Conservation (phyloP, 164 flowering plant species). For the Akebia trifoliata region DNA sequence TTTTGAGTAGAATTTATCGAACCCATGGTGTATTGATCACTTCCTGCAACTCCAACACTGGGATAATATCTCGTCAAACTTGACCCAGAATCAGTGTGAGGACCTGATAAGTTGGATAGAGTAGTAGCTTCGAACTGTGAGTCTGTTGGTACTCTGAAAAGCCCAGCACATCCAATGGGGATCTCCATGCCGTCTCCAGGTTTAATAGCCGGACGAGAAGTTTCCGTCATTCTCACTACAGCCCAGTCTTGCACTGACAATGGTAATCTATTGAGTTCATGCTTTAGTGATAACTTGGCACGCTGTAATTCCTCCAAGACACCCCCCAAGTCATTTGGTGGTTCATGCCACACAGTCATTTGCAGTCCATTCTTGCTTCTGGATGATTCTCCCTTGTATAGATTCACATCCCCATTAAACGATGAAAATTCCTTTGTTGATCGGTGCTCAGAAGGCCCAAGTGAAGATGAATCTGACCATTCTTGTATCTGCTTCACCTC, state of each 20-base stretch:
- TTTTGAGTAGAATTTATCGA: constrained; percentile 17
- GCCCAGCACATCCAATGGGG: constrained; percentile 19
- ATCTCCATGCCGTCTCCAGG: constrained; percentile 10
- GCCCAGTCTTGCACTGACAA: constrained; percentile 11
- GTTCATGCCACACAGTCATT: constrained; percentile 29
- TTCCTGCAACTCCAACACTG: neutral
- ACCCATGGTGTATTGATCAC: constrained; percentile 5
- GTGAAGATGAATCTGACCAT: constrained; percentile 12
- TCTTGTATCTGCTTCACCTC: constrained; percentile 25
- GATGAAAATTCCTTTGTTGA: constrained; percentile 8
- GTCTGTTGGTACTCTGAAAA: constrained; percentile 26
- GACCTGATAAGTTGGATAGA: neutral
- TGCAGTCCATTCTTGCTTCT: constrained; percentile 20
- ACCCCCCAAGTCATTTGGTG: constrained; percentile 18
- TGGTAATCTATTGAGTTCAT: constrained; percentile 32
- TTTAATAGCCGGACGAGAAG: constrained; percentile 15
- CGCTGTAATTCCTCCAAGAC: constrained; percentile 66
- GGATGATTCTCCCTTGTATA: constrained; percentile 13
- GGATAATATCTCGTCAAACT: constrained; percentile 11
- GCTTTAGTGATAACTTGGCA: constrained; percentile 54
- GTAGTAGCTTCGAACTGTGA: neutral
- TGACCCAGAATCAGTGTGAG: constrained; percentile 10
- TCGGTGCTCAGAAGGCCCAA: constrained; percentile 15
- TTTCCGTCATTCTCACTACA: constrained; percentile 16
- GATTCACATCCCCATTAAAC: constrained; percentile 10